phyloP scores from a whole-genome alignment of 768 basidiomycete genomes.

The Tricholomella constricta region DNA sequence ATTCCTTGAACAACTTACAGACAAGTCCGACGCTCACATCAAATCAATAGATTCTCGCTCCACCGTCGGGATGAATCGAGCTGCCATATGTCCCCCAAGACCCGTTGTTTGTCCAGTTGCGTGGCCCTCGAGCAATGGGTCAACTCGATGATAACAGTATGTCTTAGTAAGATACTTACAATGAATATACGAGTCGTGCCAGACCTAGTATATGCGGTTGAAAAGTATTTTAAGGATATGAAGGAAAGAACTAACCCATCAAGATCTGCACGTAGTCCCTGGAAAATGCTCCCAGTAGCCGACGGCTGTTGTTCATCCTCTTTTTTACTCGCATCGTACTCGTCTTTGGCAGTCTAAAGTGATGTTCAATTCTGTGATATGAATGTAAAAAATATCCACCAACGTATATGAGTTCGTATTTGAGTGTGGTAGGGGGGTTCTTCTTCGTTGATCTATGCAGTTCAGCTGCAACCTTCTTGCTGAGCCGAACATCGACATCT shows the following conservation, averaged over 20 bases:
- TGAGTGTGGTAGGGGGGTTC: conserved; percentile 75
- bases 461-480: conserved; percentile 69
- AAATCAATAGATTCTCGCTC: conserved; percentile 93
- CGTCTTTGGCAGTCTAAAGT: conserved; percentile 74
- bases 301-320: conserved; percentile 64
- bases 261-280: conserved; percentile 83
- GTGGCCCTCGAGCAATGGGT: conserved; percentile 62
- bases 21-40: conserved; percentile 52
- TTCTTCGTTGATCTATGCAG: conserved; percentile 94
- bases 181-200: conserved; percentile 85
- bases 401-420: conserved; percentile 85
- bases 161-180: conserved; percentile 39
- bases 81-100: conserved; percentile 61
- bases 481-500: conserved; percentile 62
- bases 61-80: conserved; percentile 93
- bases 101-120: conserved; percentile 94
- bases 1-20: conserved; percentile 1
- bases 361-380: neutral
- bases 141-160: neutral
- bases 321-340: conserved; percentile 71
- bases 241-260: conserved; percentile 57
- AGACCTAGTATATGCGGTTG: conserved; percentile 40
- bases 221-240: neutral
- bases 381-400: conserved; percentile 22
- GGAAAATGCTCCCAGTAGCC: conserved; percentile 79